Conservation (phyloP, 306 rosid species). For the Lathyrus tuberosus region DNA sequence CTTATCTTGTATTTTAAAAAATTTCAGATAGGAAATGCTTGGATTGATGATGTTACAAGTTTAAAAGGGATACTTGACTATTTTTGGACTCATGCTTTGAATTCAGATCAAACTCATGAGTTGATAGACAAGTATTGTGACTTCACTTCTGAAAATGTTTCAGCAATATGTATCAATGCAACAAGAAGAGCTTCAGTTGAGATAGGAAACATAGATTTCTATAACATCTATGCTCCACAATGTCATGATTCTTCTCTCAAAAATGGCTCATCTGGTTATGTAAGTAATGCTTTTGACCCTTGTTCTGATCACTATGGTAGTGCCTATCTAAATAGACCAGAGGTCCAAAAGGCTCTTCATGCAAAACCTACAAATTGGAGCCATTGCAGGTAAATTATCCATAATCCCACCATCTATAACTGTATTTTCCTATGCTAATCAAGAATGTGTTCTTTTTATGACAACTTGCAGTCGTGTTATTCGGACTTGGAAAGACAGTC, state of each 20-base stretch:
- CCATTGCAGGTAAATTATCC: constrained; percentile 46
- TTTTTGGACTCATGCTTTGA: constrained; percentile 43
- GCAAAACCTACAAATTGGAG: constrained; percentile 49
- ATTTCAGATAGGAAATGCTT: too few species aligned
- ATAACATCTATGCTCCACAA: constrained; percentile 57
- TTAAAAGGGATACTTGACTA: too few species aligned
- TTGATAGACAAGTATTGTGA: constrained; percentile 48
- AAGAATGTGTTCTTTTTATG: not conserved
- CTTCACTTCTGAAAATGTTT: constrained; percentile 17
- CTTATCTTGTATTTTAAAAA: too few species aligned
- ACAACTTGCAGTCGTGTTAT: constrained; percentile 24
- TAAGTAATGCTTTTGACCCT: constrained; percentile 23
- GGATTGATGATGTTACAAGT: too few species aligned
- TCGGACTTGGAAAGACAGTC: constrained; percentile 34
- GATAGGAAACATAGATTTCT: constrained; percentile 38
- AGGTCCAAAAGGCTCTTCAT: constrained; percentile 38
- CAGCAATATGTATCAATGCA: constrained; percentile 34
- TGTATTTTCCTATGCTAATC: not conserved
- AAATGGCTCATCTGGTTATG: constrained; percentile 40
- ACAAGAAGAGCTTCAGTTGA: not conserved
- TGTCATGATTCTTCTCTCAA: constrained; percentile 42
- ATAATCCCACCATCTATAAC: not conserved
- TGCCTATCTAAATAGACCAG: constrained; percentile 50
- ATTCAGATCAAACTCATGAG: constrained; percentile 58
- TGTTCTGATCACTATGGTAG: too few species aligned